Percentiles rank a stretch among this genome's conserved stretches.
These are phyloP conservation scores for Scolecobasidium constrictum DNA, from an alignment of 2,329 filamentous ascomycete genomes.

Conservation along the genomic window DNA sequence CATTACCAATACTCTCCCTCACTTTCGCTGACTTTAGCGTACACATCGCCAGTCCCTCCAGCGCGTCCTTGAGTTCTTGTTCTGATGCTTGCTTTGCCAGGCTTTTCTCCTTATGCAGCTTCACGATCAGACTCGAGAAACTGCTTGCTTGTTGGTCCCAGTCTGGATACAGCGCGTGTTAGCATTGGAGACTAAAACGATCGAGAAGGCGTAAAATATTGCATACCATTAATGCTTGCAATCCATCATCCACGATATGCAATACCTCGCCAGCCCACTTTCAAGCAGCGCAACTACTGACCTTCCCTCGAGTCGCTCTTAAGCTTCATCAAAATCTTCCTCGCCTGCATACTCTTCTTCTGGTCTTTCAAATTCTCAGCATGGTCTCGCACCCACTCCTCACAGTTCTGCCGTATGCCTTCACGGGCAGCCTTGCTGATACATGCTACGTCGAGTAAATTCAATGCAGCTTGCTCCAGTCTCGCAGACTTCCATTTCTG, in stretches of 20 bases:
- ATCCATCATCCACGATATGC: no score
- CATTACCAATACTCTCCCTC: conserved; percentile 67
- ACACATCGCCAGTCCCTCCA: conserved; percentile 13
- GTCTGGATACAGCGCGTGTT: background rate
- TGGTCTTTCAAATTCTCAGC: conserved; percentile 38
- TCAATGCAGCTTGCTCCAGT: conserved; percentile 75
- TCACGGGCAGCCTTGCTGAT: conserved; percentile 75
- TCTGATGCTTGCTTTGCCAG: background rate
- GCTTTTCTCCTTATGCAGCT: background rate
- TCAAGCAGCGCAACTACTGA: no score
- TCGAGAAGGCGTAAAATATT: no score
- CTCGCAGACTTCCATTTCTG: conserved; percentile 72
- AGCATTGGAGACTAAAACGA: no score
- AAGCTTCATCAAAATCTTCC: conserved; percentile 1
- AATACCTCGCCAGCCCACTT: no score
- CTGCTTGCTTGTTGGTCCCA: background rate
- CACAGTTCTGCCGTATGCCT: conserved; percentile 73
- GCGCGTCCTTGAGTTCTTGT: background rate
- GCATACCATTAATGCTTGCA: no score
- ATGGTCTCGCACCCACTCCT: conserved; percentile 77
- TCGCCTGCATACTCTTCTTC: background rate
- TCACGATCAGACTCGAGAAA: background rate
- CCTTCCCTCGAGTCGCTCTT: background rate
- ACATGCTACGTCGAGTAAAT: conserved; percentile 85
- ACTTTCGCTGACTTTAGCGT: conserved; percentile 44